Evolutionary conservation across 2,329 filamentous ascomycete genomes (phyloP), one percentile per base, ranked within the genome.

Genomic region (Calonectria pseudoturangicola): DNA sequence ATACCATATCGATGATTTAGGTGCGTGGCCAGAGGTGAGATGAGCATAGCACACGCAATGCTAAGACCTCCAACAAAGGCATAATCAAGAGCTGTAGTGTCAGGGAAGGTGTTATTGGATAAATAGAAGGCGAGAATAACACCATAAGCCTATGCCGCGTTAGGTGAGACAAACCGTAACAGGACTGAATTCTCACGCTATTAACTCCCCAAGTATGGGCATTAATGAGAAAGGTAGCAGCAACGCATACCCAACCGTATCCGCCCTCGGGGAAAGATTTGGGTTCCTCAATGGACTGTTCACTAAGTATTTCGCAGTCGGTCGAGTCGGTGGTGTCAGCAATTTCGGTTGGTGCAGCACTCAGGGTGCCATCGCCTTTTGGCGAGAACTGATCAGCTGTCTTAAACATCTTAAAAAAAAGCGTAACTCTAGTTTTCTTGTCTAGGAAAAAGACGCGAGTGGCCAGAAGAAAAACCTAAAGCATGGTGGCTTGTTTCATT

Each of bases 21-120:
- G 43, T 80, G 68, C 1, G 80, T 80, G 10, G 81, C 81, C 1
- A 85, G 50, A n/a, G 90, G 89, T 50, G 87, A 81, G 30, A 85
- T 74, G 13, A 86, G 72, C 66, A 85, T 80, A 6, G 82, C 78
- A 66, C 82, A 84, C 6, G 87, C 88, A 70, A 91, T 88, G 60
- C 86, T 88, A 1, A 93, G 85, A 0, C 89, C 89, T 47, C 91
- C 91, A 25, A 92, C 86, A 76, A 92, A 89, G 28, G 90, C 90
- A 76, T 88, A 92, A 33, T 90, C 85, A 1, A 92, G 84, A 3
- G 85, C 83, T 0, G 87, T 88, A 0, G 89, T 88, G 6, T 85
- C 85, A 0, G 88, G 85, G 75, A 89, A 91, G 60, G 85, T 84
- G 48, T 88, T 81, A 66, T 86, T 86, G 21, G 85, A 80, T 12